Conservation (phyloP, 352 stramenopile genomes). For the Phytophthora pini region DNA sequence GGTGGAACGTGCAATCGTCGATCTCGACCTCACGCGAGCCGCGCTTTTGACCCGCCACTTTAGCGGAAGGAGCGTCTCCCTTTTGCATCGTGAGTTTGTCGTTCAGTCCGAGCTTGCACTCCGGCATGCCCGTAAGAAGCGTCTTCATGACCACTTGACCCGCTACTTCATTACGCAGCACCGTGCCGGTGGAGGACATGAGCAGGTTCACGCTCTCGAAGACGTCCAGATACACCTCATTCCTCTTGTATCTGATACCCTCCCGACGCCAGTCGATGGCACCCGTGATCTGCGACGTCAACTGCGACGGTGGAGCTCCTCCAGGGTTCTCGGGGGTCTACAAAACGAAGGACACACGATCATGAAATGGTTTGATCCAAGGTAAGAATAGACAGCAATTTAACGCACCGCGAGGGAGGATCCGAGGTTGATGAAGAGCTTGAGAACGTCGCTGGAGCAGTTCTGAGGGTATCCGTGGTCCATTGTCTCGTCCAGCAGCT, state of each 20-base stretch:
- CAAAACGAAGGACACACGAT: constrained; percentile 17
- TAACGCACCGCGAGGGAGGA: constrained; percentile 57
- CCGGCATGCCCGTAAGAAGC: constrained; percentile 97
- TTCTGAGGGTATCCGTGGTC: constrained; percentile 99
- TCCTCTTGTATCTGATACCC: constrained; percentile 98
- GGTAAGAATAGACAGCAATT: background rate
- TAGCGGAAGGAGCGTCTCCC: constrained; percentile 64
- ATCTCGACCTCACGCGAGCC: constrained; percentile 90
- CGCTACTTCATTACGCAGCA: constrained; percentile 96
- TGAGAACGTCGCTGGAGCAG: constrained; percentile 97
- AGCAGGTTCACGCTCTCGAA: constrained; percentile 98
- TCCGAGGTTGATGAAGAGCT: constrained; percentile 98
- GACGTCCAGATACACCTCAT: constrained; percentile 99
- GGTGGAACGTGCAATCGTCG: constrained; percentile 99
- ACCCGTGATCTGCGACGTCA: constrained; percentile 85
- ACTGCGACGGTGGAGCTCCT: constrained; percentile 90
- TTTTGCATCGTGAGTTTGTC: constrained; percentile 99
- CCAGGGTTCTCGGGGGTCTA: constrained; percentile 91
- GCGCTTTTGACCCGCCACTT: constrained; percentile 77
- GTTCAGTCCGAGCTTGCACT: constrained; percentile 99
- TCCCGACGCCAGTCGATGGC: constrained; percentile 94
- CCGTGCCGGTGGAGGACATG: constrained; percentile 93
- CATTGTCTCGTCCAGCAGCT: constrained; percentile 99
- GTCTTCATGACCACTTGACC: constrained; percentile 98
- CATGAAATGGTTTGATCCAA: constrained; percentile 1